Conservation (phyloP, 352 stramenopile species). For the Sclerospora graminicola region DNA sequence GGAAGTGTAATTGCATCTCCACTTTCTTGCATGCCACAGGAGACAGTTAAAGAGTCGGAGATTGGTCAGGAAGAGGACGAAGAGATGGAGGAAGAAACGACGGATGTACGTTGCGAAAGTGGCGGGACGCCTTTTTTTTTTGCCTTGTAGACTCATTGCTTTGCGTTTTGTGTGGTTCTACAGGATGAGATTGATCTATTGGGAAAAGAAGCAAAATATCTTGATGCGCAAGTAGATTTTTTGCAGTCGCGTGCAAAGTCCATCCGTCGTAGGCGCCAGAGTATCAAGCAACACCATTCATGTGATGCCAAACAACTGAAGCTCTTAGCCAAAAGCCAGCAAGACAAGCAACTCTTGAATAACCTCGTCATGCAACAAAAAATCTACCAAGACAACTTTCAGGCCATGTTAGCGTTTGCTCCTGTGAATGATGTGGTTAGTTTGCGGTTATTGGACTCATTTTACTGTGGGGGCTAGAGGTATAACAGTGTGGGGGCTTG, state of each 20-base stretch:
- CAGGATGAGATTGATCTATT: slow-evolving; percentile 50
- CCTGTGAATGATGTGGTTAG: slow-evolving; percentile 59
- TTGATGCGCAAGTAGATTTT: slow-evolving; percentile 58
- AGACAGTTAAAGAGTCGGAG: slow-evolving; percentile 6
- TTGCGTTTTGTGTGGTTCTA: not conserved
- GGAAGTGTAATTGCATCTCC: slow-evolving; percentile 17
- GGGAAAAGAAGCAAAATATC: slow-evolving; percentile 59
- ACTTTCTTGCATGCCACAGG: slow-evolving; percentile 25
- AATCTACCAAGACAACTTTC: slow-evolving; percentile 67
- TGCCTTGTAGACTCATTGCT: too few relatives aligned
- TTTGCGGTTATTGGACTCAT: not conserved
- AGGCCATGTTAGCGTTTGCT: slow-evolving; percentile 68
- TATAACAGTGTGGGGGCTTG: not conserved
- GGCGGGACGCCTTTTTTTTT: not conserved
- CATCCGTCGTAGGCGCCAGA: slow-evolving; percentile 25
- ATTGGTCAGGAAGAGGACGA: slow-evolving; percentile 15
- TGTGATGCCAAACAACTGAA: slow-evolving; percentile 28
- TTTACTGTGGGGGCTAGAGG: not conserved
- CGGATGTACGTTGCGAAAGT: slow-evolving; percentile 17
- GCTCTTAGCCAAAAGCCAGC: slow-evolving; percentile 27
- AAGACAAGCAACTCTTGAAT: slow-evolving; percentile 41
- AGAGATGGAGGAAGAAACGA: slow-evolving; percentile 22
- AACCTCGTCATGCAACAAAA: slow-evolving; percentile 57
- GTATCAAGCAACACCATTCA: slow-evolving; percentile 43
- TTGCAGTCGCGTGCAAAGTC: slow-evolving; percentile 42